Percentiles rank a stretch among this genome's conserved stretches.
These are phyloP conservation scores for Cubamyces lactineus DNA, from an alignment of 768 basidiomycete genomes.

Conservation along the genomic window DNA sequence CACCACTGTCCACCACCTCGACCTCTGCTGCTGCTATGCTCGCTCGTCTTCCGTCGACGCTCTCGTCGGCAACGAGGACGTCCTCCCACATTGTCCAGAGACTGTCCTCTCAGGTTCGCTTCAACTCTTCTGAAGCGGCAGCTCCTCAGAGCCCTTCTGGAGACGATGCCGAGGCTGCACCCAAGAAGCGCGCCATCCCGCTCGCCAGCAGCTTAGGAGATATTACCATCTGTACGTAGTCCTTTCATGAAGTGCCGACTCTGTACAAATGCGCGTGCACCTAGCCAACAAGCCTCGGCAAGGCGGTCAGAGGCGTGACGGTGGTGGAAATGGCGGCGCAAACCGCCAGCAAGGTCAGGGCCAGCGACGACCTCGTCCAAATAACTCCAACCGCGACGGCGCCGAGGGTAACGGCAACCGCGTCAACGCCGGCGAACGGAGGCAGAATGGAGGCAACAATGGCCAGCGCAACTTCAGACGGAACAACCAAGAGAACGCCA, in stretches of 20 bases:
- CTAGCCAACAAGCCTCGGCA: background rate
- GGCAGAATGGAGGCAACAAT: background rate
- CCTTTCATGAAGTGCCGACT: background rate
- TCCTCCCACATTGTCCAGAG: background rate
- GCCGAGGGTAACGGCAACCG: background rate
- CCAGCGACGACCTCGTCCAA: background rate
- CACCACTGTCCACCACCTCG: background rate
- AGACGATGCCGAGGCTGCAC: constrained; percentile 1
- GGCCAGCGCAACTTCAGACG: background rate
- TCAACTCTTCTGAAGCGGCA: constrained; percentile 14
- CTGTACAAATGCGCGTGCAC: background rate
- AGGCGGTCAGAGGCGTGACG: background rate
- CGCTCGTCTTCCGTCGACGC: constrained; percentile 10
- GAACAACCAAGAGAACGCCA: background rate
- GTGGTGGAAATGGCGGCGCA: background rate
- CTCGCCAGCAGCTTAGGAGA: constrained; percentile 28
- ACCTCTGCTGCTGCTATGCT: constrained; percentile 14
- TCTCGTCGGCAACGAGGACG: constrained; percentile 5
- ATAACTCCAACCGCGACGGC: background rate
- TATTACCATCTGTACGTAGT: constrained; percentile 29
- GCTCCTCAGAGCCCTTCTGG: background rate
- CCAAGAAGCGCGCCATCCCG: constrained; percentile 24
- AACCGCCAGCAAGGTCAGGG: background rate
- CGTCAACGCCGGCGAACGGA: background rate
- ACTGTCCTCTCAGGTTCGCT: constrained; percentile 4